Conservation (phyloP, 202 grass and related monocot species). For the Saccharum hybrid region DNA sequence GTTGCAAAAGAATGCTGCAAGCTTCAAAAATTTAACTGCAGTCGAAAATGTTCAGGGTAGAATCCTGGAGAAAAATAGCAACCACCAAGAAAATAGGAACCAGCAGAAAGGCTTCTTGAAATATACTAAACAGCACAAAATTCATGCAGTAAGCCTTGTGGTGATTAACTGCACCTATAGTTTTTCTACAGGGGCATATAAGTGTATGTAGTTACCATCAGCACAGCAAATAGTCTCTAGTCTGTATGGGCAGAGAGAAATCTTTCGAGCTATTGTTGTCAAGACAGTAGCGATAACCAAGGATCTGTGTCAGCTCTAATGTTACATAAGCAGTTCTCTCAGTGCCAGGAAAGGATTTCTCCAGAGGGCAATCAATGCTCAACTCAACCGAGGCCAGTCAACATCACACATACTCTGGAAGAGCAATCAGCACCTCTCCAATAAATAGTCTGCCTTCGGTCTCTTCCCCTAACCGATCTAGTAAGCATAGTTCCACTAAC, state of each 20-base stretch:
- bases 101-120: neutral
- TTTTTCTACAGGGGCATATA: neutral
- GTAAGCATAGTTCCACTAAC: conserved; percentile 73
- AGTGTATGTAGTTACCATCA: neutral
- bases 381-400: neutral
- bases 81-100: neutral
- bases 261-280: conserved; percentile 10
- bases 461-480: conserved; percentile 90
- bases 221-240: neutral
- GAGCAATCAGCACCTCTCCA: conserved; percentile 61
- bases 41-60: neutral
- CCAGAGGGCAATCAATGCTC: neutral
- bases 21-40: neutral
- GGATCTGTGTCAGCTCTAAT: conserved; percentile 19
- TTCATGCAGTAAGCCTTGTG: too few species aligned
- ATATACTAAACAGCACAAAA: neutral
- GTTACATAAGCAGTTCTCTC: neutral
- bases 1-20: neutral
- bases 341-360: conserved; percentile 6
- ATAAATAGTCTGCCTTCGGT: conserved; percentile 84
- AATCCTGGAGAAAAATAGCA: neutral
- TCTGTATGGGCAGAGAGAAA: neutral
- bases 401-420: conserved; percentile 25
- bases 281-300: neutral
- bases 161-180: neutral